These are phyloP conservation scores for Salvia rosmarinus DNA, from an alignment of 257 asterid species.

Conservation along the genomic window DNA sequence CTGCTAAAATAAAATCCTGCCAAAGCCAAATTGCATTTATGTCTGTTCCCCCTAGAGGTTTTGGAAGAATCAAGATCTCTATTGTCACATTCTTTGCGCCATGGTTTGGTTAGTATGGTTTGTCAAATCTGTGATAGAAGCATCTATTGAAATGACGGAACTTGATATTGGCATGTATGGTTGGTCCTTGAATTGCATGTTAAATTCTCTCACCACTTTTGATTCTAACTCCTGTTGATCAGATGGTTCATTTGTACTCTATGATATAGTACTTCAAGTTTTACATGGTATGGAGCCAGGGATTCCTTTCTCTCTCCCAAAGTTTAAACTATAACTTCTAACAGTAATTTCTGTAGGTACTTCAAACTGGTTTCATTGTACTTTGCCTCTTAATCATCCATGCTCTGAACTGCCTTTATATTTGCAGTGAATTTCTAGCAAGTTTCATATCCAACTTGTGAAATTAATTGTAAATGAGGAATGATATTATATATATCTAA, in stretches of 20 bases:
- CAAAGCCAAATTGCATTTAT: neutral
- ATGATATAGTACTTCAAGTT: neutral
- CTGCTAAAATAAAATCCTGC: neutral
- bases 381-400: neutral
- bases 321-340: neutral
- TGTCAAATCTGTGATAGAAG: neutral
- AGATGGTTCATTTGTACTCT: neutral
- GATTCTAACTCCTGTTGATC: neutral
- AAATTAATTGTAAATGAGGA: neutral
- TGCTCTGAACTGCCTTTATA: conserved; percentile 2
- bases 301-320: neutral
- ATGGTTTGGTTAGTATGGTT: neutral
- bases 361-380: neutral
- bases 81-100: neutral
- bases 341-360: neutral
- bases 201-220: neutral
- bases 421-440: neutral
- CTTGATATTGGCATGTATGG: neutral
- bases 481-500: neutral
- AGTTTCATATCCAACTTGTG: neutral
- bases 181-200: neutral
- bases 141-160: neutral
- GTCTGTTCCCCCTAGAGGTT: neutral
- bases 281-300: neutral
- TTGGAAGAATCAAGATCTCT: neutral